phyloP scores from a whole-genome alignment of 1,284 basidiomycete species.

The Meripilus lineatus region DNA sequence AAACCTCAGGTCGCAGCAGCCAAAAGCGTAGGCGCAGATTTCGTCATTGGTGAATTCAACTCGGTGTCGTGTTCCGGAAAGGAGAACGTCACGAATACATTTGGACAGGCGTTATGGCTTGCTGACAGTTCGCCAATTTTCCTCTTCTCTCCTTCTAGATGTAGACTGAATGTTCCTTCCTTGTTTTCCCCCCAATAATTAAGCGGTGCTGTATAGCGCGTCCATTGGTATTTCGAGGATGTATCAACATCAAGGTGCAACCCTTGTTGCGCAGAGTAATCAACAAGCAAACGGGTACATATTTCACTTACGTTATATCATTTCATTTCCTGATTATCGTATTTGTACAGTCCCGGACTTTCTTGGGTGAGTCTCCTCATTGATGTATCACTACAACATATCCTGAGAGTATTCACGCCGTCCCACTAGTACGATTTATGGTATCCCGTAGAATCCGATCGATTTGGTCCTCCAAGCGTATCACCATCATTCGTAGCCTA shows the following conservation, averaged over 20 bases:
- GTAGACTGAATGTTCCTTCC: not conserved
- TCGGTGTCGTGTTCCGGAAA: constrained; percentile 34
- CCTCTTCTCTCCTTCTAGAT: not conserved
- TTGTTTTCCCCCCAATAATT: too few relatives aligned
- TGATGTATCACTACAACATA: not conserved
- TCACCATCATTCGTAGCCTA: constrained; percentile 32
- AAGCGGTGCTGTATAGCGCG: constrained; percentile 31
- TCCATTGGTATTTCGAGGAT: constrained; percentile 29
- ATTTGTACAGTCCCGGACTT: constrained; percentile 27
- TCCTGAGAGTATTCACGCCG: constrained; percentile 5
- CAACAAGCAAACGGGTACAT: constrained; percentile 26
- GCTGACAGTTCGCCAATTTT: constrained; percentile 24
- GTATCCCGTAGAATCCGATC: constrained; percentile 29
- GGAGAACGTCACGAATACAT: constrained; percentile 33
- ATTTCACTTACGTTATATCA: not conserved
- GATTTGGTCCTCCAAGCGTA: constrained; percentile 28
- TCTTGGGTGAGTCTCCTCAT: constrained; percentile 25
- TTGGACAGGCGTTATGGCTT: constrained; percentile 33
- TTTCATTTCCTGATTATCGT: not conserved
- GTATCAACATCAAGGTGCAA: constrained; percentile 34
- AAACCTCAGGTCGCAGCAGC: constrained; percentile 33
- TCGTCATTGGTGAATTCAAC: constrained; percentile 33
- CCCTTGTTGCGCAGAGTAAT: constrained; percentile 31
- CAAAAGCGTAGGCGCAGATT: constrained; percentile 23
- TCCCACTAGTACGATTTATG: constrained; percentile 31